Evolutionary conservation across 257 asterid species (phyloP).

Genomic region (Solanum pennellii): DNA sequence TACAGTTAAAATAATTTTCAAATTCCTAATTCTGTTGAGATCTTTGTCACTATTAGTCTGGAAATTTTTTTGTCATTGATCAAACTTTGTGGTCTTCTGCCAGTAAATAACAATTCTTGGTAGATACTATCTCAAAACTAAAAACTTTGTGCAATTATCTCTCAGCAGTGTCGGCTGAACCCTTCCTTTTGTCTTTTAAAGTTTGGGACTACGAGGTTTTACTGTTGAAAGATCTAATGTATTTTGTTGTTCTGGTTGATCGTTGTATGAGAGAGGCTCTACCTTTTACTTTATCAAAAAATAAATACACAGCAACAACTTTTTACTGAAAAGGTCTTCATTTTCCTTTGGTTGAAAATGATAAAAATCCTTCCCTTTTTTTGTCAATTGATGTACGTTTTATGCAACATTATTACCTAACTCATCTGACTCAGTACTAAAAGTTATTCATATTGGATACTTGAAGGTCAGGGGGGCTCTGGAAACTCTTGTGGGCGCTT

Average conservation of each 20-base stretch:
- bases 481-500: constrained; percentile 75
- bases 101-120: not conserved
- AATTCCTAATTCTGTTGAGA: not conserved
- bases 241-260: not conserved
- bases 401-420: not conserved
- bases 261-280: not conserved
- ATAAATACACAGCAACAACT: not conserved
- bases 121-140: not conserved
- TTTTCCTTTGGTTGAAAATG: not conserved
- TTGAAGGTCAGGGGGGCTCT: constrained; percentile 83
- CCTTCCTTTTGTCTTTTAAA: not conserved
- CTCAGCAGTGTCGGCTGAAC: not conserved
- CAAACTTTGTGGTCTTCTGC: not conserved
- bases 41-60: not conserved
- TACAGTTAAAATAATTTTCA: not conserved
- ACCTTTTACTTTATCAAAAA: not conserved
- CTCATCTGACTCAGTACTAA: constrained; percentile 1
- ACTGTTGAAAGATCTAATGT: not conserved
- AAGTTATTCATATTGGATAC: constrained; percentile 8
- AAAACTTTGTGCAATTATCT: not conserved
- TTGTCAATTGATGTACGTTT: not conserved
- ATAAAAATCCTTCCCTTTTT: not conserved
- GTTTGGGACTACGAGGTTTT: not conserved
- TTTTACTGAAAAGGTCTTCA: not conserved
- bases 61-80: not conserved